These are phyloP conservation scores for Populus nigra DNA, from an alignment of 345 rosid species.

Conservation along the genomic window DNA sequence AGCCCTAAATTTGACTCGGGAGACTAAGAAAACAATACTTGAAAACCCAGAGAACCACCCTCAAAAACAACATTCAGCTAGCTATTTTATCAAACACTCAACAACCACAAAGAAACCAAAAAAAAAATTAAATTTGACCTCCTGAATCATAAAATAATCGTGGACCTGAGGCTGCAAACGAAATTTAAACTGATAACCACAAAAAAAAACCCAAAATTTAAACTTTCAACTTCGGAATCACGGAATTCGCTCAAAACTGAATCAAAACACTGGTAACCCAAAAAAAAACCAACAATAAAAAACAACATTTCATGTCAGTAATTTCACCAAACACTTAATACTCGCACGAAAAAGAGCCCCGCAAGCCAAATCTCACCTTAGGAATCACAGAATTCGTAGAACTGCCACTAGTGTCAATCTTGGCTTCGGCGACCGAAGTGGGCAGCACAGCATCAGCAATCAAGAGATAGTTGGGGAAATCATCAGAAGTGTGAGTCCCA, in stretches of 20 bases:
- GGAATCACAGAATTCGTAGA: slow-evolving; percentile 52
- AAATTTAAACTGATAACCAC: slow-evolving; percentile 10
- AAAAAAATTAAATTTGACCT: not conserved
- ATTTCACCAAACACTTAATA: slow-evolving; percentile 42
- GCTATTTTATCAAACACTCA: not conserved
- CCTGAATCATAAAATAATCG: not conserved
- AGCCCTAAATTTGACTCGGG: not conserved
- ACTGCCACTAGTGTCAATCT: slow-evolving; percentile 15
- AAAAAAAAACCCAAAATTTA: not conserved
- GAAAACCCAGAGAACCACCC: not conserved
- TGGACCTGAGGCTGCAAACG: not conserved
- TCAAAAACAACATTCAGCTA: not conserved
- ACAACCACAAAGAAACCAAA: not conserved
- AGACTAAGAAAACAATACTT: not conserved
- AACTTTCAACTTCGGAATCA: not conserved
- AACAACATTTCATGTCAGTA: not conserved
- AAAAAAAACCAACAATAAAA: not conserved
- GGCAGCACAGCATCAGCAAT: slow-evolving; percentile 76
- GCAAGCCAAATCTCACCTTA: slow-evolving; percentile 34
- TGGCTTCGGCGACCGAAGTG: slow-evolving; percentile 39
- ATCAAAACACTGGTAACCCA: not conserved
- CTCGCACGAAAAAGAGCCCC: slow-evolving; percentile 2
- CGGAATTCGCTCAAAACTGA: not conserved
- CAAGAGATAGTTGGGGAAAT: slow-evolving; percentile 63
- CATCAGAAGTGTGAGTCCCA: slow-evolving; percentile 88